Conservation (phyloP, 2,329 filamentous ascomycete species). For the Cercospora sp. region DNA sequence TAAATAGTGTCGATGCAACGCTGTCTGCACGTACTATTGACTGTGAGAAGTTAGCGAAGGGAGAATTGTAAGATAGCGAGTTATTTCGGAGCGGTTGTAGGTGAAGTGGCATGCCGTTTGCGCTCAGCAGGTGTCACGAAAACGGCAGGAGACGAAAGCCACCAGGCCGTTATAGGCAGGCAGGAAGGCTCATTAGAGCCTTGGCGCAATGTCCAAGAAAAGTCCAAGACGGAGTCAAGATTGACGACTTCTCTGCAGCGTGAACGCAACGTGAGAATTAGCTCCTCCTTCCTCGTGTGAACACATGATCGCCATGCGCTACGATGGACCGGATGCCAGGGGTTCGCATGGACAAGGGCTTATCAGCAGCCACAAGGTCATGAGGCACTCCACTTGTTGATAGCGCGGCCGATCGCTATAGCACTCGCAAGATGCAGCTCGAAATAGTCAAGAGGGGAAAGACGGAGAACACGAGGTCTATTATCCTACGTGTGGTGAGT, state of each 20-base stretch:
- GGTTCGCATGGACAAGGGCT: not conserved
- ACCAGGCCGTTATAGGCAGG: slow-evolving; percentile 3
- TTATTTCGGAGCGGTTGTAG: not conserved
- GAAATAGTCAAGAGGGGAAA: not conserved
- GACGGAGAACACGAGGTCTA: not conserved
- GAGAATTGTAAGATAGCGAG: not conserved
- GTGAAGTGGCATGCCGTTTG: not conserved
- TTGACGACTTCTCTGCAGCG: not conserved
- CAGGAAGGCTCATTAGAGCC: not conserved
- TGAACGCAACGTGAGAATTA: not conserved
- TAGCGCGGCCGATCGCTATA: not conserved
- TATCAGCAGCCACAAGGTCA: not conserved
- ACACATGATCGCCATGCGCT: not conserved
- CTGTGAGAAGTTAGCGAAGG: not conserved
- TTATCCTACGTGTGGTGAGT: not conserved
- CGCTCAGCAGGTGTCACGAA: not conserved
- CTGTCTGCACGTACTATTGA: slow-evolving; percentile 3
- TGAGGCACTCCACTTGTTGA: not conserved
- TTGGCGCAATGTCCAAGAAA: slow-evolving; percentile 7
- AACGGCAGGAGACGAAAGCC: slow-evolving; percentile 3
- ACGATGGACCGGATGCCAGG: not conserved
- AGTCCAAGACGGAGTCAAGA: slow-evolving; percentile 7
- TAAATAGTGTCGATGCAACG: not conserved
- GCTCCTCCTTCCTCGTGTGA: not conserved
- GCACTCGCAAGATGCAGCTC: not conserved